phyloP scores from a whole-genome alignment of 1,139 yeast species.

The Diutina siamensis region DNA sequence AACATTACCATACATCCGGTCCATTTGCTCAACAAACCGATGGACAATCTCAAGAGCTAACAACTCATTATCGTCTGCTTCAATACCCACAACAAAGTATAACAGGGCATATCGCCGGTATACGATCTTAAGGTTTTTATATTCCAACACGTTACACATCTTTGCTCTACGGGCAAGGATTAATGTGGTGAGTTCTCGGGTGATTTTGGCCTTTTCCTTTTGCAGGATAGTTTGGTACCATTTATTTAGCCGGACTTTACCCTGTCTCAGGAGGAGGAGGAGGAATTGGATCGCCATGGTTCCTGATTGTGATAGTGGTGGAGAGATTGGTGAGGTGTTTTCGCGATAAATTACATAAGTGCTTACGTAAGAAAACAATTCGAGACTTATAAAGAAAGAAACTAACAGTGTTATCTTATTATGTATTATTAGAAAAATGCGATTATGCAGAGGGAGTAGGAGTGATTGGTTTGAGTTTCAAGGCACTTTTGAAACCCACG shows the following conservation, averaged over 20 bases:
- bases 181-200: slow-evolving; percentile 76
- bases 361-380: too few species aligned
- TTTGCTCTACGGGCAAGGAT: slow-evolving; percentile 79
- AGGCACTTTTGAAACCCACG: too few species aligned
- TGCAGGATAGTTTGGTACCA: slow-evolving; percentile 82
- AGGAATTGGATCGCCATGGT: slow-evolving; percentile 66
- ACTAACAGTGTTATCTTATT: too few species aligned
- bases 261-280: slow-evolving; percentile 82
- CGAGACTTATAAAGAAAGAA: too few species aligned
- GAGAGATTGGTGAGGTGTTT: too few species aligned
- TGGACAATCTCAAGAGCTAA: slow-evolving; percentile 80
- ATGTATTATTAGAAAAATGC: too few species aligned
- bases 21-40: slow-evolving; percentile 94
- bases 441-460: too few species aligned
- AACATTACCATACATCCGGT: slow-evolving; percentile 90
- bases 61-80: slow-evolving; percentile 76
- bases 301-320: background rate
- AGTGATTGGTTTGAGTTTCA: too few species aligned
- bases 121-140: slow-evolving; percentile 77
- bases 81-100: slow-evolving; percentile 81
- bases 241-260: slow-evolving; percentile 83
- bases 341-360: too few species aligned
- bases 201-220: slow-evolving; percentile 74
- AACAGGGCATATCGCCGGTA: slow-evolving; percentile 89
- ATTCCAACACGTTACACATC: slow-evolving; percentile 94